phyloP scores from a whole-genome alignment of 495 filamentous ascomycete genomes.

The Daldinia decipiens region DNA sequence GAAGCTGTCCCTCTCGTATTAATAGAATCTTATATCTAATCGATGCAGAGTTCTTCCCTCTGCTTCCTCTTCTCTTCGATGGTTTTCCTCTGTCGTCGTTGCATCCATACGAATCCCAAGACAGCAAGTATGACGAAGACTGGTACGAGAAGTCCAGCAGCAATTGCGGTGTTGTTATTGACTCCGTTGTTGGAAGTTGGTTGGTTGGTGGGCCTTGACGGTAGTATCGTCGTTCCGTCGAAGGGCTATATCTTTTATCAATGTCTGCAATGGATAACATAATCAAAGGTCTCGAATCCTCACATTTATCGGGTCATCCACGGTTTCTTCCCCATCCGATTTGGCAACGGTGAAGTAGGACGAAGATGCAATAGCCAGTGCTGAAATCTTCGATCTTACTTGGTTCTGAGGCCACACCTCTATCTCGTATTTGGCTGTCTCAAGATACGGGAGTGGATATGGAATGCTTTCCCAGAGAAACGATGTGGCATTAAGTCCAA shows the following conservation, averaged over 20 bases:
- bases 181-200: conserved; percentile 21
- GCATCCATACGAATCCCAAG: conserved; percentile 40
- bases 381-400: conserved; percentile 16
- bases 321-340: not conserved
- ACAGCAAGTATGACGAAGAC: conserved; percentile 40
- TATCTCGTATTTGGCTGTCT: conserved; percentile 52
- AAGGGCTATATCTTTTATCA: conserved; percentile 27
- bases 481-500: conserved; percentile 43
- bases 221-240: conserved; percentile 25
- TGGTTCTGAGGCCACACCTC: conserved; percentile 44
- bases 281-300: not conserved
- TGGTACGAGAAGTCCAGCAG: conserved; percentile 43
- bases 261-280: not conserved
- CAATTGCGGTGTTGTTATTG: conserved; percentile 44
- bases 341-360: conserved; percentile 37
- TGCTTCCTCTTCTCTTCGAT: conserved; percentile 38
- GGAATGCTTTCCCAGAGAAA: conserved; percentile 52
- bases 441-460: conserved; percentile 52
- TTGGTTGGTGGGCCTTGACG: conserved; percentile 35
- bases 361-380: conserved; percentile 27
- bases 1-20: not conserved
- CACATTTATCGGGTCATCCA: conserved; percentile 10
- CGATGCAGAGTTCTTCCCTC: conserved; percentile 42
- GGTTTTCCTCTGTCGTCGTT: conserved; percentile 39
- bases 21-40: conserved; percentile 14